A percentile compares a stretch with the other conserved stretches of the same genome.
Conservation (phyloP, 2,329 filamentous ascomycete species). For the Zasmidium cellare region DNA sequence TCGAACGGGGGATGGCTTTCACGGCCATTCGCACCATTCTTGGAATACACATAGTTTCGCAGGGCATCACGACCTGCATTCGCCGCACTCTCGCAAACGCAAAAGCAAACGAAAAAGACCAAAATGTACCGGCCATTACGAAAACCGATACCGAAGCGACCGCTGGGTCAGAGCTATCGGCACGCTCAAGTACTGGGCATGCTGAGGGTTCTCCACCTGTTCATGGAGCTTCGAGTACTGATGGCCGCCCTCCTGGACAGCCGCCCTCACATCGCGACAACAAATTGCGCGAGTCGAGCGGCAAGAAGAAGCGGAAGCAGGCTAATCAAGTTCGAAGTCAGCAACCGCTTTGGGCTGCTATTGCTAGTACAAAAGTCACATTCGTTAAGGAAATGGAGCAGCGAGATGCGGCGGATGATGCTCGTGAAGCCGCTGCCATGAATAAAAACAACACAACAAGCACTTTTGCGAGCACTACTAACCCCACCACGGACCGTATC, state of each 20-base stretch:
- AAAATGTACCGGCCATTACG: slow-evolving; percentile 28
- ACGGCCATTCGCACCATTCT: slow-evolving; percentile 34
- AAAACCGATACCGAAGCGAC: slow-evolving; percentile 33
- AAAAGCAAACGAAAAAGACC: slow-evolving; percentile 37
- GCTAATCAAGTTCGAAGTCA: slow-evolving; percentile 86
- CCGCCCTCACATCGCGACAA: slow-evolving; percentile 53
- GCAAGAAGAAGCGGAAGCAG: slow-evolving; percentile 86
- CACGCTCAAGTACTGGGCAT: slow-evolving; percentile 18
- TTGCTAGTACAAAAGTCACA: slow-evolving; percentile 94
- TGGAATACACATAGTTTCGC: slow-evolving; percentile 39
- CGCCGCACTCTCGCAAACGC: slow-evolving; percentile 36
- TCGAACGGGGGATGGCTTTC: slow-evolving; percentile 34
- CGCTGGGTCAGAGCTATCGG: slow-evolving; percentile 24
- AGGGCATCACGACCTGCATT: slow-evolving; percentile 37
- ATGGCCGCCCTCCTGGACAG: slow-evolving; percentile 52
- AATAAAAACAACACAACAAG: slow-evolving; percentile 59
- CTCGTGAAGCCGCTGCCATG: slow-evolving; percentile 70
- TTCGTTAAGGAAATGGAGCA: slow-evolving; percentile 80
- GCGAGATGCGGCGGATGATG: slow-evolving; percentile 73
- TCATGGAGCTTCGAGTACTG: slow-evolving; percentile 37
- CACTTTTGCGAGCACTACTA: slow-evolving; percentile 69
- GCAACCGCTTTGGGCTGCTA: slow-evolving; percentile 90
- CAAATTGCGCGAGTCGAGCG: slow-evolving; percentile 57
- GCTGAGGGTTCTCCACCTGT: slow-evolving; percentile 27
- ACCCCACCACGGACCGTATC: slow-evolving; percentile 61